Conservation (phyloP, 768 basidiomycete species). For the Termitomyces bulborhizus region DNA sequence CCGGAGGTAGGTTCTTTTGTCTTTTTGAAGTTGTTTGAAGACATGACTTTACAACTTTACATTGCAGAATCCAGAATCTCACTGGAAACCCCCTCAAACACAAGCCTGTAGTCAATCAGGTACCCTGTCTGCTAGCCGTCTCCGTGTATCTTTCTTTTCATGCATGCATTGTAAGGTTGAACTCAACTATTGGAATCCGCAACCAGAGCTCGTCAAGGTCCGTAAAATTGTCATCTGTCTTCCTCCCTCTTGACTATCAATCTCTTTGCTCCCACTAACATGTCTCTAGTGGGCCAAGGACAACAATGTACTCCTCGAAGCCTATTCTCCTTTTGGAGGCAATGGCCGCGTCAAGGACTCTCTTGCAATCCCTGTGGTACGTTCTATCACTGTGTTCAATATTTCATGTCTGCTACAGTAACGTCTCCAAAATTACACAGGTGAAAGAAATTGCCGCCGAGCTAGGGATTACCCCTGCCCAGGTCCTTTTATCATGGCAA, state of each 20-base stretch:
- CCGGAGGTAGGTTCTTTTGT: constrained; percentile 28
- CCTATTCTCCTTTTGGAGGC: constrained; percentile 74
- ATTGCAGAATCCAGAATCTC: constrained; percentile 47
- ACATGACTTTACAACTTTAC: neutral
- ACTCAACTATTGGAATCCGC: constrained; percentile 71
- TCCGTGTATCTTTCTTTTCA: neutral
- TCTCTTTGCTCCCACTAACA: neutral
- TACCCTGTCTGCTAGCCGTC: neutral
- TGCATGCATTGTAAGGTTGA: constrained; percentile 37
- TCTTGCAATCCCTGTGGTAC: constrained; percentile 52
- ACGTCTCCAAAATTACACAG: constrained; percentile 17
- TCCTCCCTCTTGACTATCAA: neutral
- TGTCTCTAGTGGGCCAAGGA: constrained; percentile 58
- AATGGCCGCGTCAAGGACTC: constrained; percentile 49
- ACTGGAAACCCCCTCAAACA: constrained; percentile 56
- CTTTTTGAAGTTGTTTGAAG: constrained; percentile 9
- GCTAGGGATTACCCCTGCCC: constrained; percentile 67
- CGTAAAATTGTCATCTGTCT: neutral
- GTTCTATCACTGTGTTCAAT: neutral
- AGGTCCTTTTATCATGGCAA: constrained; percentile 72
- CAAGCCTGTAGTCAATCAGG: constrained; percentile 67
- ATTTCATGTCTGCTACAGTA: neutral
- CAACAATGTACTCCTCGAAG: constrained; percentile 58
- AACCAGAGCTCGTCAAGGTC: constrained; percentile 68
- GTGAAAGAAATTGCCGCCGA: constrained; percentile 53